A percentile compares a stretch with the other conserved stretches of the same genome.
Conservation (phyloP, 1,284 basidiomycete species). For the Rugosomyces carneus region DNA sequence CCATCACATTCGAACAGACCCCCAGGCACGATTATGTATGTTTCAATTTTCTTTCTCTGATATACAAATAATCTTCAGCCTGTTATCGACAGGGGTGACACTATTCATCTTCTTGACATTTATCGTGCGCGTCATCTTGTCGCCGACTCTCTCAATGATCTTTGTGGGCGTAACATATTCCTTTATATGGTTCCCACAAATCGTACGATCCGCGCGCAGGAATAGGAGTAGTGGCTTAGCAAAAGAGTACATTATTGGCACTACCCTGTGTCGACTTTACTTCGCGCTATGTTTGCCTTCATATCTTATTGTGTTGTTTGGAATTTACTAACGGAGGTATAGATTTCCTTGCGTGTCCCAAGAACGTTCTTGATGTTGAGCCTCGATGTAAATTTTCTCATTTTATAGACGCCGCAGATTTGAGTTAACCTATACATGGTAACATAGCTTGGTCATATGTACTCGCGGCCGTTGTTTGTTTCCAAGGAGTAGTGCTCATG, state of each 20-base stretch:
- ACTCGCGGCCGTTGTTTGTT: slow-evolving; percentile 54
- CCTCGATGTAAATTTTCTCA: slow-evolving; percentile 47
- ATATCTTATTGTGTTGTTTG: not conserved
- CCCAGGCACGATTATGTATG: slow-evolving; percentile 66
- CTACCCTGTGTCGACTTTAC: slow-evolving; percentile 64
- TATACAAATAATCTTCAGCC: slow-evolving; percentile 2
- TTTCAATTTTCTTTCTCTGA: not conserved
- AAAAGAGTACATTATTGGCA: slow-evolving; percentile 73
- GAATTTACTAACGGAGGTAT: slow-evolving; percentile 3
- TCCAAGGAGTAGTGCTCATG: slow-evolving; percentile 62
- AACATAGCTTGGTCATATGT: slow-evolving; percentile 59
- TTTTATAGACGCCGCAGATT: not conserved
- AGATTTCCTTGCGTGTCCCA: slow-evolving; percentile 81
- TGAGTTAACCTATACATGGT: not conserved
- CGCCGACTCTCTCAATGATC: slow-evolving; percentile 64
- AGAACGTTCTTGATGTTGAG: slow-evolving; percentile 79
- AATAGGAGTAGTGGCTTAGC: slow-evolving; percentile 67
- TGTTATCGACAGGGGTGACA: slow-evolving; percentile 46
- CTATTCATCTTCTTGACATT: slow-evolving; percentile 64
- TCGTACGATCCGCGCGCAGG: slow-evolving; percentile 67
- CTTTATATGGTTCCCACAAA: slow-evolving; percentile 80
- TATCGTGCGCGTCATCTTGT: slow-evolving; percentile 68
- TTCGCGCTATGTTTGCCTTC: slow-evolving; percentile 65
- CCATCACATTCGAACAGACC: slow-evolving; percentile 58
- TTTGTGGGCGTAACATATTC: slow-evolving; percentile 72